Evolutionary conservation across 192 early-diverging fungal genomes (phyloP).

Genomic region (Coemansia sp.): DNA sequence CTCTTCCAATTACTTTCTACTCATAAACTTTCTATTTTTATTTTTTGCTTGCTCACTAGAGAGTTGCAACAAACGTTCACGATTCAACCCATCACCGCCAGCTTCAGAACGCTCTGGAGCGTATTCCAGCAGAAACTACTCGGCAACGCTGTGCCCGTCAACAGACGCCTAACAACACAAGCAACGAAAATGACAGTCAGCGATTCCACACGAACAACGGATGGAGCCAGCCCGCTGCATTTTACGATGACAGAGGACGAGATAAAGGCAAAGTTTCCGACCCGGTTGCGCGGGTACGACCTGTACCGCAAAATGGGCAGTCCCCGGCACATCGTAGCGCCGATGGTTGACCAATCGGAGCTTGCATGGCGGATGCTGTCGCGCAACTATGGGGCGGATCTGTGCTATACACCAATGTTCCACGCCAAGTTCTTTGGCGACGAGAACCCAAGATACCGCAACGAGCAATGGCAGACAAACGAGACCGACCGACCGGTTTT

Average conservation of each 20-base stretch:
- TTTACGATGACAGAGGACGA: slow-evolving; percentile 63
- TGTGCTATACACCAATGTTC: slow-evolving; percentile 99
- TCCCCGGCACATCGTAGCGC: slow-evolving; percentile 83
- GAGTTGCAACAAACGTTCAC: not conserved
- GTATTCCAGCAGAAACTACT: slow-evolving; percentile 12
- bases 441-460: slow-evolving; percentile 62
- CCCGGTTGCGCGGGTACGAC: slow-evolving; percentile 77
- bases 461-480: slow-evolving; percentile 74
- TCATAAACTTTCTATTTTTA: not conserved
- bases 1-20: not conserved
- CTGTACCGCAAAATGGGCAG: slow-evolving; percentile 73
- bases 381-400: slow-evolving; percentile 78
- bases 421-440: slow-evolving; percentile 87
- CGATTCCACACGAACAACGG: too few relatives aligned
- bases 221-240: slow-evolving; percentile 82
- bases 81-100: slow-evolving; percentile 1
- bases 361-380: slow-evolving; percentile 93
- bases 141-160: not conserved
- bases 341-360: slow-evolving; percentile 98
- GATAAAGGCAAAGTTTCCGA: slow-evolving; percentile 47
- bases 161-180: not conserved
- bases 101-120: slow-evolving; percentile 13
- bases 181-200: slow-evolving; percentile 5
- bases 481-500: slow-evolving; percentile 79
- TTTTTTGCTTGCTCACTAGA: not conserved